Base-by-base conservation (phyloP, 2,329 filamentous ascomycete species). In the Pyricularia grisea region DNA sequence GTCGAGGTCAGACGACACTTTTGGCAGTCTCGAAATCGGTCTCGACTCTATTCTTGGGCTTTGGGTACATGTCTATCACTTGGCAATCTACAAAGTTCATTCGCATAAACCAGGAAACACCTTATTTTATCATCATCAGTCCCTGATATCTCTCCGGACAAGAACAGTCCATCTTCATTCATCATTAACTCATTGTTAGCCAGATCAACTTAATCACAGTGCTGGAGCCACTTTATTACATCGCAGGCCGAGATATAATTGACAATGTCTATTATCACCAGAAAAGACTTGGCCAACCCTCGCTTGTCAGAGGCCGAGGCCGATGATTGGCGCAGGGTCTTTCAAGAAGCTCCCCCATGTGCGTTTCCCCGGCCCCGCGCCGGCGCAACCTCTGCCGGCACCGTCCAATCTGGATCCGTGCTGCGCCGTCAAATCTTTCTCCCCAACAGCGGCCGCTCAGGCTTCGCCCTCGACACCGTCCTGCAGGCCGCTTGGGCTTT, bases 401-500 rank as follows among this genome's bases (percentile, higher is more conserved):
- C 23, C 27, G 27, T 63, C 25, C 60, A 63, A 5, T 63, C 60
- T 28, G 60, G 60, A 63, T 63, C 60, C 27, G 60, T 71, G 68
- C 58, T 69, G 6, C 61, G 64, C 42, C 78, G 75, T 71, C 78
- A 79, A 76, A 70, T 73, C 68, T 73, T 69, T 50, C 73, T 79
- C 65, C 70, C 73, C 64, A 66, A 42, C 20, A 66, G 33, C 30
- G 30, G 64, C 7, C 30, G 30, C 11, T 33, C 30, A 3, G 33
- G 33, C n/a, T 33, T 66, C 2, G 3, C 64, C 12, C 64, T 66
- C 30, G 64, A 66, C 4, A 42, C 64, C 4, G 64, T 66, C 20
- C 6, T 66, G 17, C 64, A 66, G 30, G 33, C 64, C 27, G 64
- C 64, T 20, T 66, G 64, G 64, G 64, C 64, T 10, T 28, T 66